Evolutionary conservation across 2,329 filamentous ascomycete genomes (phyloP), one percentile per base, ranked within the genome.

Genomic region (Mollisia scopiformis): DNA sequence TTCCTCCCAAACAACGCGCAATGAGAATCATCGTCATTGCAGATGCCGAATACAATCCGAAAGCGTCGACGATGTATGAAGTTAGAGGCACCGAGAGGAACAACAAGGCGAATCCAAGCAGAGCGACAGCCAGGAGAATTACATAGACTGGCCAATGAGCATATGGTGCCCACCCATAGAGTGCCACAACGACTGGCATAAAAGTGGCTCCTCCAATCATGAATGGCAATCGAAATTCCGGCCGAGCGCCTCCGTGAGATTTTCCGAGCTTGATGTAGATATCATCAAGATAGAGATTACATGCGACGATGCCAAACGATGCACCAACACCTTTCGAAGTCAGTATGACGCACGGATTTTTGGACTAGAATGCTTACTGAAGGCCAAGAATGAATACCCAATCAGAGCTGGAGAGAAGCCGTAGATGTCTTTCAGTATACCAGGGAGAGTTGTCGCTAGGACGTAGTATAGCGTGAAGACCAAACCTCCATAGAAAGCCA

Each of bases 181-280:
- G 77, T 59, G 84, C 78, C 0, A 87, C 74, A 1, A 81, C 78
- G 13, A 86, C 72, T 0, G 87, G 87, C 0, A 88, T 41, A 1
- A 87, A 60, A 0, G 87, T 46, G 0, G 80, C 80, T 0, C 81
- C 82, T 0, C 82, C 74, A 11, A 85, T 69, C 72, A 86, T 82
- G 2, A 88, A 75, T 0, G 86, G 86, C 0, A 88, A 76, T n/a
- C 88, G 84, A 67, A 83, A 86, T 65, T 91, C 88, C 0, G 88
- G 87, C 10, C 25, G 52, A 23, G 57, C 25, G 14, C 25, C 57
- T 33, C 47, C 51, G 21, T 52, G 21, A 72, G 60, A 57, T 13
- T 63, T 67, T 31, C 59, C 52, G 2, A 72, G 43, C 6, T 43
- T 47, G 33, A 63, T 31, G 31, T 70, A 72, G 14, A 72, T 61